Evolutionary conservation across 768 basidiomycete species (phyloP), one percentile per base, ranked within the genome.

Genomic region (Boletus coccyginus): DNA sequence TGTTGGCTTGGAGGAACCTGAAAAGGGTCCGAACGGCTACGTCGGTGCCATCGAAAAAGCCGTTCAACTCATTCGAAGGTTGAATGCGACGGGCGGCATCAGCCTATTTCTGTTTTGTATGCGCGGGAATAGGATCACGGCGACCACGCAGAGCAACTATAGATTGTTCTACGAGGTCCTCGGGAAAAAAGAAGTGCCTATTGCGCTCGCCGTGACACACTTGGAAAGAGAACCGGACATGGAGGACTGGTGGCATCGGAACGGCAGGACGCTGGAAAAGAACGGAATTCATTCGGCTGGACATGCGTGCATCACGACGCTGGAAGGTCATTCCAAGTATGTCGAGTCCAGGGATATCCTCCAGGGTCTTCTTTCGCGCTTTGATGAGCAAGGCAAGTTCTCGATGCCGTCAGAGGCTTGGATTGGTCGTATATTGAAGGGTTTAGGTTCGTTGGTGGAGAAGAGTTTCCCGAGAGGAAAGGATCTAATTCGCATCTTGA

Each of bases 71-170:
- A 66, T 80, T 46, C 62, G 64, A 31, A 57, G 58, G 13, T 60
- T 79, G 35, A 63, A 62, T 17, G 55, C 45, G 27, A 50, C 60
- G 19, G 73, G 66, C 0, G 78, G 78, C 0, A 65, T 78, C 50
- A 73, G 64, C 60, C 69, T 79, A 5, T 73, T 79, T 3, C 46
- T 79, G 16, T 78, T 71, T 57, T 72, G 73, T 39, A 74, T 79
- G 43, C 72, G 74, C 13, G 75, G 70, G 1, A 73, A 74, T 16
- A 63, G 75, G 57, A 66, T 77, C 31, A 66, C 65, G 7, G 60
- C 60, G 32, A 66, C 63, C 3, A 55, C 60, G 1, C 65, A 67
- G 46, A 65, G 65, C 59, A 66, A 66, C 42, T 67, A 67, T 12
- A 33, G 62, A 2, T 43, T 67, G 41, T 66, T 66, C 21, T 66